Evolutionary conservation across 148 eudicot genomes (phyloP), one percentile per base, ranked within the genome.

Genomic region (Camellia sinensis): DNA sequence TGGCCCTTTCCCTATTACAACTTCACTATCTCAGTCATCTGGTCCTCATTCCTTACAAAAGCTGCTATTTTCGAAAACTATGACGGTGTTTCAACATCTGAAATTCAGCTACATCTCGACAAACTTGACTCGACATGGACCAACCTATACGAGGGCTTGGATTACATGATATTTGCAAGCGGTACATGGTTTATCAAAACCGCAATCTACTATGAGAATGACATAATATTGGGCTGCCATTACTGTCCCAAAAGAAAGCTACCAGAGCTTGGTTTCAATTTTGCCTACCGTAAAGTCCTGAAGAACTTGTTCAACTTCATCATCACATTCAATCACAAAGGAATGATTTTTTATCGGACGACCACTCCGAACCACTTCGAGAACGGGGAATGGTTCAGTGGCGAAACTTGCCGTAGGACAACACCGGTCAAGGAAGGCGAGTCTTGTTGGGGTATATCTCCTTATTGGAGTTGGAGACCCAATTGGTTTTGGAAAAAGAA

Each of bases 131-230:
- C 80, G 40, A 84, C 73, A 59, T 90, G 91, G 93, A 74, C 79
- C 50, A 77, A 79, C 29, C 67, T 63, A 19, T 90, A 79, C 79
- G 43, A 74, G 57, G 71, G 61, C 75, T 73, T 85, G 44, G 91
- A 90, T 82, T 90, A 87, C 86, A 84, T 90, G 87, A 82, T 90
- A 69, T 79, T 90, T 80, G 85, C 91, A n/a, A 82, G 87, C 8
- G 29, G 29, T 29, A 29, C 0, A 29, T 29, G 29, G 29, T 29
- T 29, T 29, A 29, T 29, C 29, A 29, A 29, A 29, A 29, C 29
- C 1, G 0, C 29, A 29, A 29, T 29, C 29, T 29, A 29, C 29
- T 29, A 29, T 12, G 90, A 87, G 71, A 88, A 87, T 17, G 75
- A 84, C 60, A 72, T 60, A 3, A 46, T 83, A 13, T 41, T 88